These are phyloP conservation scores for Saccharomycopsis hybrid DNA, from an alignment of 1,139 yeast species.

Conservation along the genomic window DNA sequence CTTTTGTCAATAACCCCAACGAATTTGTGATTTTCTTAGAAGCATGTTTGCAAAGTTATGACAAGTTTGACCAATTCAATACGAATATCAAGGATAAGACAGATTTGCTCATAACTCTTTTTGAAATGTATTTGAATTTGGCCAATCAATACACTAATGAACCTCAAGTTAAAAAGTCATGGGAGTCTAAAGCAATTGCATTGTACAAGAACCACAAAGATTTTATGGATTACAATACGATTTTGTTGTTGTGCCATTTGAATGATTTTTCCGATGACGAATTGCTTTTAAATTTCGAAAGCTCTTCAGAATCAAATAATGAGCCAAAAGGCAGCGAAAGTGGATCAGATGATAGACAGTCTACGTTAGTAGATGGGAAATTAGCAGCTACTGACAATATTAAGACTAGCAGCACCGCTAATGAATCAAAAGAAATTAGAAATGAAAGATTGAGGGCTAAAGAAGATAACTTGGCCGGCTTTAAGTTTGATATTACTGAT, in stretches of 20 bases:
- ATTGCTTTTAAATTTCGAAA: constrained; percentile 31
- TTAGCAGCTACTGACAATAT: too few relatives aligned
- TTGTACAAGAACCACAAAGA: constrained; percentile 41
- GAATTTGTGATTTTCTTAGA: constrained; percentile 92
- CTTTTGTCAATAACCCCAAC: constrained; percentile 76
- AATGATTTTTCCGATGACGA: constrained; percentile 38
- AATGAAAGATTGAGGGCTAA: background rate
- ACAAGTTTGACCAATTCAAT: constrained; percentile 56
- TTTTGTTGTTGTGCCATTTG: constrained; percentile 62
- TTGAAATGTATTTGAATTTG: constrained; percentile 71
- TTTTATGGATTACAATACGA: constrained; percentile 49
- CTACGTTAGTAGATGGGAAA: constrained; percentile 1
- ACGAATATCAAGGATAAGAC: constrained; percentile 52
- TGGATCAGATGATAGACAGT: too few relatives aligned
- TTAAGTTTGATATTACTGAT: constrained; percentile 8
- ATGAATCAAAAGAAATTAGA: background rate
- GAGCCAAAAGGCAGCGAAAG: too few relatives aligned
- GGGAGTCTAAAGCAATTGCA: constrained; percentile 61
- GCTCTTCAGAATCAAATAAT: constrained; percentile 21
- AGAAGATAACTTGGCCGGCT: constrained; percentile 2
- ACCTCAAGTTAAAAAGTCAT: constrained; percentile 35
- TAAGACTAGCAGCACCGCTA: too few relatives aligned
- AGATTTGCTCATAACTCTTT: constrained; percentile 70
- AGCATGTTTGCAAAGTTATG: constrained; percentile 80
- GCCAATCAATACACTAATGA: constrained; percentile 31